A percentile compares a stretch with the other conserved stretches of the same genome.
Evolutionary conservation across 2,329 filamentous ascomycete genomes (phyloP).

Genomic region (Lithohypha guttulata): DNA sequence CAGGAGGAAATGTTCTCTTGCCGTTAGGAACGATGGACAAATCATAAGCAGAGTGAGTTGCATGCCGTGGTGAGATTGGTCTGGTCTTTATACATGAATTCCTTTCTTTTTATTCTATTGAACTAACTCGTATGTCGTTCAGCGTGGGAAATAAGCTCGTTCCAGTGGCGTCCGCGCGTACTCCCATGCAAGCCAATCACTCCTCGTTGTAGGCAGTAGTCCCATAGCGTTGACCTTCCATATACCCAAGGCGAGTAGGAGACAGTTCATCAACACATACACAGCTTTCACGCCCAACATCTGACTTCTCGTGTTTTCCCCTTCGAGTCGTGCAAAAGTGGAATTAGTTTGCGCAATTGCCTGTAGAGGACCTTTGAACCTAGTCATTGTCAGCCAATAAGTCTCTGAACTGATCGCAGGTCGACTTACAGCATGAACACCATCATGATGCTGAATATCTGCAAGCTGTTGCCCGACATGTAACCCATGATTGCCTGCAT

Average conservation of each 20-base stretch:
- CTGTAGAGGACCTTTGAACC: conserved; percentile 85
- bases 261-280: conserved; percentile 76
- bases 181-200: conserved; percentile 98
- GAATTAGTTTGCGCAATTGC: conserved; percentile 72
- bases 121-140: too few relatives aligned
- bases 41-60: too few relatives aligned
- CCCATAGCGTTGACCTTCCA: conserved; percentile 99
- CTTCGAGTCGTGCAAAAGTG: conserved; percentile 86
- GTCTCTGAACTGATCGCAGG: too few relatives aligned
- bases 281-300: conserved; percentile 76
- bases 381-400: conserved; percentile 11
- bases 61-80: too few relatives aligned
- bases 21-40: too few relatives aligned
- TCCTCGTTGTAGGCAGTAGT: conserved; percentile 83
- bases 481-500: conserved; percentile 99
- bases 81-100: too few relatives aligned
- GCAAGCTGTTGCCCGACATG: conserved; percentile 96
- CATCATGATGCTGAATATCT: conserved; percentile 99
- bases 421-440: conserved; percentile 61
- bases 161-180: conserved; percentile 59
- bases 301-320: conserved; percentile 60
- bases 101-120: too few relatives aligned
- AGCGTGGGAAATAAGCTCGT: conserved; percentile 42
- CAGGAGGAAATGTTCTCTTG: too few relatives aligned
- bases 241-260: conserved; percentile 72